Evolutionary conservation across 495 filamentous ascomycete species (phyloP), one percentile per base, ranked within the genome.

Genomic region (Penicillium odoratum): DNA sequence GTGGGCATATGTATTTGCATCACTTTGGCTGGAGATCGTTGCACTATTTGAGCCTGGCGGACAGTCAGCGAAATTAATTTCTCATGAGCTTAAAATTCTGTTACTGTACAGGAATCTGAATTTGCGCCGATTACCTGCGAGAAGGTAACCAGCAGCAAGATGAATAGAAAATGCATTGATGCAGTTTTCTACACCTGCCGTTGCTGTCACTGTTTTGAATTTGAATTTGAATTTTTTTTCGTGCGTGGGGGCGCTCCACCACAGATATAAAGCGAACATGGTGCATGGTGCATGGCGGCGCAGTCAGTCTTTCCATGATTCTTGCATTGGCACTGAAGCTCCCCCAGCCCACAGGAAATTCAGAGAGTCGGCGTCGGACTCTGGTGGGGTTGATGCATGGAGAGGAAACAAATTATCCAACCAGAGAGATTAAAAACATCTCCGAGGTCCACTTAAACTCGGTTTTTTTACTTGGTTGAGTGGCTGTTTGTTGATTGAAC

Each of bases 1-100:
- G 29, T 56, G 52, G 31, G 55, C 52, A 51, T 67, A 50, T 7
- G 53, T 57, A 44, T 66, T 53, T 1, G 65, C 72, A 50, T 73
- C 70, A 29, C 48, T 59, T 65, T 75, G 72, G 51, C 45, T 61
- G 33, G 60, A 55, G 38, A 73, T 73, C 13, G 56, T 66, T 15
- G 66, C 49, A 55, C 58, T 63, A 48, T 45, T 64, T 40, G 64
- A 57, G 36, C 69, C 69, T 74, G 55, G 34, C 26, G 4, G 2
- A 11, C 16, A 33, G 9, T 31, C 29, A 21, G 51, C 53, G 48
- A 45, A 8, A 7, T 40, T 28, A 3, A 11, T 16, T 1, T 15
- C 7, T 25, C 13, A 16, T 13, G 40, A 11, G 42, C 3, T 16
- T 47, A 43, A 0, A 15, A 9, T 34, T 18, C 28, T 11, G 18